Conservation (phyloP, 1,139 yeast genomes). For the Scheffersomyces cryptocercus region DNA sequence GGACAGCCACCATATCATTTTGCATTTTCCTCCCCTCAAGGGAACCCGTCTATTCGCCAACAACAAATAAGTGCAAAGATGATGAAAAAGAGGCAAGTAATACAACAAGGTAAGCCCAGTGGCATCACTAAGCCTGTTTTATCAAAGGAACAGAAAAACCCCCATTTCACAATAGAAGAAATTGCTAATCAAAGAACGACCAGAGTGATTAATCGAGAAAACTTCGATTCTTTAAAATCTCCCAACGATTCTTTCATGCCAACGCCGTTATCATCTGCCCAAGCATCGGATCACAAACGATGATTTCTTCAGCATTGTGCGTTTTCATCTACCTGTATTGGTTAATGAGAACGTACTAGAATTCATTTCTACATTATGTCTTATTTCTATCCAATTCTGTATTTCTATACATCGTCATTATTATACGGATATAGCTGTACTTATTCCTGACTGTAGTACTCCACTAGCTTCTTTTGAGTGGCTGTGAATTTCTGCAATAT, state of each 20-base stretch:
- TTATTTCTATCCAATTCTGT: neutral
- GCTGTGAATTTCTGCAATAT: slow-evolving; percentile 28
- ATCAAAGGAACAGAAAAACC: neutral
- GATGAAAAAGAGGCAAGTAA: slow-evolving; percentile 28
- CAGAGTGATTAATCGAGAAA: neutral
- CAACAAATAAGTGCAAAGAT: slow-evolving; percentile 25
- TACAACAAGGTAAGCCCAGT: slow-evolving; percentile 13
- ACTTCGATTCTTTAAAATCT: neutral
- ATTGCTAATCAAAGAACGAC: neutral
- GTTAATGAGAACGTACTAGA: slow-evolving; percentile 6
- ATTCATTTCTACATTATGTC: slow-evolving; percentile 1
- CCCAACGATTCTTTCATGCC: slow-evolving; percentile 1
- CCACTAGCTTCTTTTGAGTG: slow-evolving; percentile 39
- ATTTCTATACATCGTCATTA: no score
- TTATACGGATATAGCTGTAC: no score
- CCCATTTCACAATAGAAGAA: neutral
- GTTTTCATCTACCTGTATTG: no score
- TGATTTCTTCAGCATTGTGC: no score
- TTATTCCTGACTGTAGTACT: slow-evolving; percentile 31
- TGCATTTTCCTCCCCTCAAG: slow-evolving; percentile 2
- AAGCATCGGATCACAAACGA: slow-evolving; percentile 2
- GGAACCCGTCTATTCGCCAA: slow-evolving; percentile 19
- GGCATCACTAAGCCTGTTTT: slow-evolving; percentile 10
- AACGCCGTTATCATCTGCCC: slow-evolving; percentile 2
- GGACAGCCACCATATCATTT: slow-evolving; percentile 5